These are phyloP conservation scores for Kuraishia capsulata DNA, from an alignment of 805 yeast genomes.

Conservation along the genomic window DNA sequence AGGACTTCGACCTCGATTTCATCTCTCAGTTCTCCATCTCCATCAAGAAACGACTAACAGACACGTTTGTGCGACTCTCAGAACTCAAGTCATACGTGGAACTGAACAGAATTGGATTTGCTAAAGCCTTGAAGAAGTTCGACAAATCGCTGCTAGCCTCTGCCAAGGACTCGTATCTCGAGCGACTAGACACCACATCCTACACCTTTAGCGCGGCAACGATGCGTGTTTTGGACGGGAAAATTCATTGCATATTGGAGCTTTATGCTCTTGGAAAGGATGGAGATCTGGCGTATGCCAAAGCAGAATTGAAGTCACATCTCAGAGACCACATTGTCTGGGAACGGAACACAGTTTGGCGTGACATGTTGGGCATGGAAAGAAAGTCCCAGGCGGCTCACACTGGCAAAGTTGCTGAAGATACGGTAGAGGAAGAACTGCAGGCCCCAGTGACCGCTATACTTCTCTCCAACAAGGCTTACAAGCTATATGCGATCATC, in stretches of 20 bases:
- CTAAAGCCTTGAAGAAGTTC: conserved; percentile 85
- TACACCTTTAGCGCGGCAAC: conserved; percentile 48
- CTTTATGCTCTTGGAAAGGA: conserved; percentile 29
- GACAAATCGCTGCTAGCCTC: conserved; percentile 70
- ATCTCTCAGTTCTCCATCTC: conserved; percentile 50
- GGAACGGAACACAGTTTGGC: conserved; percentile 98
- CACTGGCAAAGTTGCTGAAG: conserved; percentile 6
- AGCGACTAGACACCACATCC: conserved; percentile 35
- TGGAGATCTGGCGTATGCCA: conserved; percentile 29
- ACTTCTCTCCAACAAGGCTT: conserved; percentile 25
- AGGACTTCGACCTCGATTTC: conserved; percentile 25
- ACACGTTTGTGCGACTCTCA: conserved; percentile 63
- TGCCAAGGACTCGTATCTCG: conserved; percentile 50
- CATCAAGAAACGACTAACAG: conserved; percentile 55
- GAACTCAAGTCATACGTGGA: conserved; percentile 81
- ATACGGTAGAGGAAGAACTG: conserved; percentile 10
- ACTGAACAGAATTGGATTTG: conserved; percentile 80
- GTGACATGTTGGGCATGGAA: conserved; percentile 88
- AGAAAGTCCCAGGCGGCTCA: conserved; percentile 73
- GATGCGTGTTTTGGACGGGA: conserved; percentile 34
- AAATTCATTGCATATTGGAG: conserved; percentile 34
- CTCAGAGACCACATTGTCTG: conserved; percentile 91
- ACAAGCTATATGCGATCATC: conserved; percentile 39
- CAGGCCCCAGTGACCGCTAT: conserved; percentile 21
- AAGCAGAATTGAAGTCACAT: conserved; percentile 37